Evolutionary conservation across 208 protist genomes (phyloP).

Genomic region (Trypanosoma brucei): DNA sequence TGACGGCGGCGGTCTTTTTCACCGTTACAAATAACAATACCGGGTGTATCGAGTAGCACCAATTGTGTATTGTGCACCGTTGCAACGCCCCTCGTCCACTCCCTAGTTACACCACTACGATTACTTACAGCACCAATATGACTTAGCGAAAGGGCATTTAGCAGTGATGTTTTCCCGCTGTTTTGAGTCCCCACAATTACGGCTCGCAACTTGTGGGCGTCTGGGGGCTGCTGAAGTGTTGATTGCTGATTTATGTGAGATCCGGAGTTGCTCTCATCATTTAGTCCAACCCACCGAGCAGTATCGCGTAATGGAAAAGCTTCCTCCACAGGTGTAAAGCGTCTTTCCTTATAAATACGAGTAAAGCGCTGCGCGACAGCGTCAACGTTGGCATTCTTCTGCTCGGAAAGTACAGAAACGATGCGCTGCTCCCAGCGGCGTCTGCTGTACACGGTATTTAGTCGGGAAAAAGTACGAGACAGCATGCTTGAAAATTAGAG

Average conservation of each 20-base stretch:
- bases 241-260: background rate
- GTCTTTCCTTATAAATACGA: slow-evolving; percentile 78
- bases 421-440: slow-evolving; percentile 88
- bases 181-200: slow-evolving; percentile 82
- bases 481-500: slow-evolving; percentile 10
- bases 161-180: slow-evolving; percentile 85
- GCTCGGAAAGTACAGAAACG: slow-evolving; percentile 57
- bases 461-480: background rate
- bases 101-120: slow-evolving; percentile 69
- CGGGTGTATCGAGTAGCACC: slow-evolving; percentile 85
- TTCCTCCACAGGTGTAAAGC: slow-evolving; percentile 78
- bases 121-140: slow-evolving; percentile 83
- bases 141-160: slow-evolving; percentile 80
- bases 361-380: slow-evolving; percentile 67
- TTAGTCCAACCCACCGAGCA: slow-evolving; percentile 29
- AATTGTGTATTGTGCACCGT: slow-evolving; percentile 88
- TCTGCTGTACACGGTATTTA: slow-evolving; percentile 47
- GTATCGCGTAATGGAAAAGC: slow-evolving; percentile 67
- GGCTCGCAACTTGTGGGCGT: slow-evolving; percentile 46
- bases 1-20: slow-evolving; percentile 49
- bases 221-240: slow-evolving; percentile 27
- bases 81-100: slow-evolving; percentile 77
- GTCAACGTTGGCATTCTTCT: slow-evolving; percentile 54
- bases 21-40: slow-evolving; percentile 43
- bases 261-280: background rate